Evolutionary conservation across 2,329 filamentous ascomycete species (phyloP).

Genomic region (Helotiales sp.): DNA sequence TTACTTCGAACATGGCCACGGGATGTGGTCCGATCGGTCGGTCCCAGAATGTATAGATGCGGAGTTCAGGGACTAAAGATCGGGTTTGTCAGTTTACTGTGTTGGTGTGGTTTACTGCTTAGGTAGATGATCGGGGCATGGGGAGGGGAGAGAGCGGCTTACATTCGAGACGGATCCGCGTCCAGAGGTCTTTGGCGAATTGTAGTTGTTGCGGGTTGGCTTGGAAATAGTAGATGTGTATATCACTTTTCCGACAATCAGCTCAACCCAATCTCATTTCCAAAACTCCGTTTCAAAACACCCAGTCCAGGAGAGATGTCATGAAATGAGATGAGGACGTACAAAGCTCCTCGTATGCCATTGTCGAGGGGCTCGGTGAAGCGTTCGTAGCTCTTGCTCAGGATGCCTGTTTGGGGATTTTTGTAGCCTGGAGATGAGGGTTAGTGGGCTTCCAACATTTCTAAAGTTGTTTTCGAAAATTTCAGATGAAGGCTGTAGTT

Average conservation of each 20-base stretch:
- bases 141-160: slow-evolving; percentile 40
- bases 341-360: slow-evolving; percentile 73
- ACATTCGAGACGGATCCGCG: slow-evolving; percentile 83
- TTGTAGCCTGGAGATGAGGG: slow-evolving; percentile 47
- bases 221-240: slow-evolving; percentile 84
- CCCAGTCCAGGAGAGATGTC: no score
- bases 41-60: slow-evolving; percentile 81
- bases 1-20: slow-evolving; percentile 90
- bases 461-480: no score
- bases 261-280: neutral
- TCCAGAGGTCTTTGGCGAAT: slow-evolving; percentile 75
- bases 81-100: neutral
- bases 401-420: slow-evolving; percentile 65
- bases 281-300: no score
- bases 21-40: slow-evolving; percentile 81
- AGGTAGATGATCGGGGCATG: no score
- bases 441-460: neutral
- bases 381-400: slow-evolving; percentile 70
- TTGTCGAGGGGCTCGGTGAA: slow-evolving; percentile 74
- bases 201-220: slow-evolving; percentile 63
- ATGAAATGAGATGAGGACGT: slow-evolving; percentile 42
- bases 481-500: no score
- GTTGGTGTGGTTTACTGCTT: no score
- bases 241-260: slow-evolving; percentile 55
- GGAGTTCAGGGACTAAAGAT: slow-evolving; percentile 75